A percentile compares a stretch with the other conserved stretches of the same genome.
Evolutionary conservation across 352 stramenopile species (phyloP).

Genomic region (Phytophthora chlamydospora): DNA sequence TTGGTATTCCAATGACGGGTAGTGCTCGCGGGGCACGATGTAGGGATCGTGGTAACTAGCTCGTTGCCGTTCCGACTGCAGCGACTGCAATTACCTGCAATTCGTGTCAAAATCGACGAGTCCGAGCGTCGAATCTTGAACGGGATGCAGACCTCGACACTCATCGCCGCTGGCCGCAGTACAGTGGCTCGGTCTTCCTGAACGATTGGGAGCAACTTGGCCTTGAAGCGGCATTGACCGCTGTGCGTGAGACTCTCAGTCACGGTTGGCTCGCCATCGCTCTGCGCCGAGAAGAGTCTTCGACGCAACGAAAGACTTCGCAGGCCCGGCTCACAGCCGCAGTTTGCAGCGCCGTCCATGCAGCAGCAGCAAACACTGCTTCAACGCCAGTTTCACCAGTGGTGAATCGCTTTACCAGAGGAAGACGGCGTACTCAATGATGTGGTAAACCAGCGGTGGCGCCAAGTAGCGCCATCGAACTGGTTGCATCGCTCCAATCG

Average conservation of each 20-base stretch:
- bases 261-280: too few species aligned
- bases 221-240: not conserved
- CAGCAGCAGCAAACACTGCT: conserved; percentile 23
- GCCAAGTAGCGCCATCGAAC: conserved; percentile 57
- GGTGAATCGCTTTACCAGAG: conserved; percentile 47
- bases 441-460: conserved; percentile 46
- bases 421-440: conserved; percentile 66
- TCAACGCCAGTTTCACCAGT: conserved; percentile 5
- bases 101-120: too few species aligned
- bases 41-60: too few species aligned
- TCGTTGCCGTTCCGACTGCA: too few species aligned
- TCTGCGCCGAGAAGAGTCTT: too few species aligned
- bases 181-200: conserved; percentile 11
- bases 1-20: too few species aligned
- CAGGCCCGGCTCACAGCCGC: conserved; percentile 15
- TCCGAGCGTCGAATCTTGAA: conserved; percentile 8
- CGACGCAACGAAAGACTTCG: not conserved
- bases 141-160: not conserved
- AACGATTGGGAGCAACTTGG: conserved; percentile 5
- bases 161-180: conserved; percentile 1
- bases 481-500: not conserved
- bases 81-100: too few species aligned
- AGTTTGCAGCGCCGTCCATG: conserved; percentile 17
- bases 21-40: too few species aligned
- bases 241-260: not conserved